Conservation (phyloP, 768 basidiomycete genomes). For the Lentinula lateritia region DNA sequence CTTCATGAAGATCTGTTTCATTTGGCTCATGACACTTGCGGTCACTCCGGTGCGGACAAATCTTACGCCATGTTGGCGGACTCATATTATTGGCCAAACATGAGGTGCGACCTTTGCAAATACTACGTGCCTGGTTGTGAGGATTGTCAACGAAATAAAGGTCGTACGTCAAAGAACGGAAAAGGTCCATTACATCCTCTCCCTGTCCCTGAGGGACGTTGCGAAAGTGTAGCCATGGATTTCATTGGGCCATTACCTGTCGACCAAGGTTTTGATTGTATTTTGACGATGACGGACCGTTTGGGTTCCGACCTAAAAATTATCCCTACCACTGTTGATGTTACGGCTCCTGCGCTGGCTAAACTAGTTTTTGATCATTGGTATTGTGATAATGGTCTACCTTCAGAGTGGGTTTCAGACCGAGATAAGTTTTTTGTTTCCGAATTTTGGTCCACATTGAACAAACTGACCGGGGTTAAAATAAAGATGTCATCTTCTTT, state of each 20-base stretch:
- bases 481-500: constrained; percentile 25
- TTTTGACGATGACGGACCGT: constrained; percentile 6
- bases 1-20: constrained; percentile 6
- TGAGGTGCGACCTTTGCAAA: constrained; percentile 15
- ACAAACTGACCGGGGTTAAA: constrained; percentile 16
- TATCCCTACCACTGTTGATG: constrained; percentile 4
- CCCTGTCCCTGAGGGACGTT: constrained; percentile 1
- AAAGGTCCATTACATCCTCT: background rate
- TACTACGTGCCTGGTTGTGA: constrained; percentile 18
- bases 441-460: constrained; percentile 21
- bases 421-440: constrained; percentile 24
- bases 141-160: constrained; percentile 25
- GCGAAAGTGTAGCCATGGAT: constrained; percentile 8
- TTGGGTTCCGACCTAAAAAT: constrained; percentile 10
- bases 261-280: constrained; percentile 18
- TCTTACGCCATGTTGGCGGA: constrained; percentile 4
- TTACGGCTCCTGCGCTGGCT: constrained; percentile 11
- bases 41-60: constrained; percentile 16
- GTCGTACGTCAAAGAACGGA: constrained; percentile 2
- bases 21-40: constrained; percentile 10
- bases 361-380: constrained; percentile 13
- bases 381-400: constrained; percentile 23
- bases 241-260: constrained; percentile 16
- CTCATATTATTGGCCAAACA: constrained; percentile 16
- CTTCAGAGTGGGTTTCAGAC: constrained; percentile 19